Evolutionary conservation across 2,329 filamentous ascomycete species (phyloP).

Genomic region (Fusarium newnesense): DNA sequence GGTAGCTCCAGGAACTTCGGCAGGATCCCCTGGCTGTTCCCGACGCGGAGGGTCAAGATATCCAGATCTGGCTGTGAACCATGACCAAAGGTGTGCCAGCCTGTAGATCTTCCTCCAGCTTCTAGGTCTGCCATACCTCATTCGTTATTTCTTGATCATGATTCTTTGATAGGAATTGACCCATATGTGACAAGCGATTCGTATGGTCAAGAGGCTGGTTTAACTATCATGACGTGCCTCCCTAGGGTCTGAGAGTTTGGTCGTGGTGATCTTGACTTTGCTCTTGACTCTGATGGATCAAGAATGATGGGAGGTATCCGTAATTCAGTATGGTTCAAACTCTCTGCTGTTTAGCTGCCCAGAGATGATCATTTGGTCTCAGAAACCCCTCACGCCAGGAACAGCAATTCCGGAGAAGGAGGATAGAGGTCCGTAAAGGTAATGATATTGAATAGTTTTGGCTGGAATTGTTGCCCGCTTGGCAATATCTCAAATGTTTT

Average conservation of each 20-base stretch:
- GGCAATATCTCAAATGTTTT: slow-evolving; percentile 6
- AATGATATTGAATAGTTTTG: background rate
- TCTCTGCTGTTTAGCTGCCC: slow-evolving; percentile 19
- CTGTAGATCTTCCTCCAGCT: slow-evolving; percentile 27
- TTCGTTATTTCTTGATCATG: slow-evolving; percentile 14
- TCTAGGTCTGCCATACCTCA: slow-evolving; percentile 8
- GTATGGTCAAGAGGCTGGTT: slow-evolving; percentile 7
- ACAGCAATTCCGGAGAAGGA: slow-evolving; percentile 10
- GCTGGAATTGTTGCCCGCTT: slow-evolving; percentile 5
- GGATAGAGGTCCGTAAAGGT: background rate
- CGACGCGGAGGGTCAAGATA: slow-evolving; percentile 41
- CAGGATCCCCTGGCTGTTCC: slow-evolving; percentile 42
- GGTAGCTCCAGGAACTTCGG: slow-evolving; percentile 44
- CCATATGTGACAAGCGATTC: slow-evolving; percentile 2
- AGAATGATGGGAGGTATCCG: background rate
- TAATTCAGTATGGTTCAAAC: slow-evolving; percentile 28
- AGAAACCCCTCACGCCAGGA: slow-evolving; percentile 33
- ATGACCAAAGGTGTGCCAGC: slow-evolving; percentile 34
- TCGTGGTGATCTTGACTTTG: background rate
- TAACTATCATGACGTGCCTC: slow-evolving; percentile 19
- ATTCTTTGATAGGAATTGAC: background rate
- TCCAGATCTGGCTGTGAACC: slow-evolving; percentile 40
- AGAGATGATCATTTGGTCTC: slow-evolving; percentile 14
- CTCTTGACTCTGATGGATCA: slow-evolving; percentile 8
- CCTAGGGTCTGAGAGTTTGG: background rate